Percentiles rank a stretch among this genome's conserved stretches.
Conservation (phyloP, 139 green algal species). For the Coelastrella sp. region DNA sequence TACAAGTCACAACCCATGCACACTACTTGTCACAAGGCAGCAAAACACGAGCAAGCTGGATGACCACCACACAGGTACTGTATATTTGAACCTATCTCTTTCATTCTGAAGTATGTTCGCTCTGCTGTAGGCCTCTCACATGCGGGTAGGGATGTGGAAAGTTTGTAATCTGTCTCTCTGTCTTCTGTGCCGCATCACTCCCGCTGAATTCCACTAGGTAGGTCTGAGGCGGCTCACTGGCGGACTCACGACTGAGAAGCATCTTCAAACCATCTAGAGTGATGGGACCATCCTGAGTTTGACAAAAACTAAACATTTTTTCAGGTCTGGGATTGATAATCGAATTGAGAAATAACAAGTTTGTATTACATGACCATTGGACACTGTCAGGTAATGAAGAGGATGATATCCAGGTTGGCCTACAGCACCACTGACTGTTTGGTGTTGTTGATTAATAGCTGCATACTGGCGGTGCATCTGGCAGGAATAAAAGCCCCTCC, state of each 20-base stretch:
- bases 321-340: background rate
- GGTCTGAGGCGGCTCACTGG: constrained; percentile 72
- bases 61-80: no score
- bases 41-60: background rate
- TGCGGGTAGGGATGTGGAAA: constrained; percentile 96
- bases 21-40: no score
- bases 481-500: no score
- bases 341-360: no score
- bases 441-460: no score
- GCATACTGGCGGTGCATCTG: no score
- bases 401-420: no score
- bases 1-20: background rate
- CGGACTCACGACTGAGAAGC: constrained; percentile 71
- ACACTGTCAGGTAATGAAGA: no score
- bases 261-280: constrained; percentile 73
- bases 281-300: constrained; percentile 48
- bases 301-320: background rate
- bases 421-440: no score
- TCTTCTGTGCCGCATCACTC: constrained; percentile 31
- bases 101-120: no score
- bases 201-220: constrained; percentile 59
- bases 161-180: constrained; percentile 80
- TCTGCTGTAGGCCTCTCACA: background rate
- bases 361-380: no score
- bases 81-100: no score